Conservation (phyloP, 208 protist genomes). For the Acanthamoeba castellanii region DNA sequence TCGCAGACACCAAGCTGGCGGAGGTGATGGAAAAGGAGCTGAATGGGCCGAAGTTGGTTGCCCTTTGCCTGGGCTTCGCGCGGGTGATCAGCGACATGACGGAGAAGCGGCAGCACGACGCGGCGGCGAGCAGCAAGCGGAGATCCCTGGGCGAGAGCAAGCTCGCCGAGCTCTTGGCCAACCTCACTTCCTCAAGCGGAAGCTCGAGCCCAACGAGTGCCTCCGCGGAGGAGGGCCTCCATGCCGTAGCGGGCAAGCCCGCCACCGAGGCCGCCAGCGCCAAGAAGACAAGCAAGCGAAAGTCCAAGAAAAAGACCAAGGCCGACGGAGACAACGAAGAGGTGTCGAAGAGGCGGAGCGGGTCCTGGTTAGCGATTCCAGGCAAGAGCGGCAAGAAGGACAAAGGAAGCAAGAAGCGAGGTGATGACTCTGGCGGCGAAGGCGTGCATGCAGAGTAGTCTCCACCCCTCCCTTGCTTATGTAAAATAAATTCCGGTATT, state of each 20-base stretch:
- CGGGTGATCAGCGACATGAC: background rate
- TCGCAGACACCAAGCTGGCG: background rate
- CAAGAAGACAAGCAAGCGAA: background rate
- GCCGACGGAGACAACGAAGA: background rate
- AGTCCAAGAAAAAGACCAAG: background rate
- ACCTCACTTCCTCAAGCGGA: background rate
- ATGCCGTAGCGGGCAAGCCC: background rate
- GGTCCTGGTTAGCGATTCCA: background rate
- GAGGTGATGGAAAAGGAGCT: background rate
- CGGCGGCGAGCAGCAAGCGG: no score
- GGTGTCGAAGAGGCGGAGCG: background rate
- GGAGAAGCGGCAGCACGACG: background rate
- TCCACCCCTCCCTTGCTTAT: no score
- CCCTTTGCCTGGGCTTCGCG: slow-evolving; percentile 10
- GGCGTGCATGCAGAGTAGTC: background rate
- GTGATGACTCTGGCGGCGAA: background rate
- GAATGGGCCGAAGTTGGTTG: background rate
- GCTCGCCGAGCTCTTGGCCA: background rate
- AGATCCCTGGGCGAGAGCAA: background rate
- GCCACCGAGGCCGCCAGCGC: background rate
- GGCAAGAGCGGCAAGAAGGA: background rate
- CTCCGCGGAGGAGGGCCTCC: background rate
- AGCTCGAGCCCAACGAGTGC: background rate
- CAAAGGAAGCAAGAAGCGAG: background rate
- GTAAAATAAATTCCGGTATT: no score